Base-by-base conservation (phyloP, 2,329 filamentous ascomycete species). In the Camillea tinctor region DNA sequence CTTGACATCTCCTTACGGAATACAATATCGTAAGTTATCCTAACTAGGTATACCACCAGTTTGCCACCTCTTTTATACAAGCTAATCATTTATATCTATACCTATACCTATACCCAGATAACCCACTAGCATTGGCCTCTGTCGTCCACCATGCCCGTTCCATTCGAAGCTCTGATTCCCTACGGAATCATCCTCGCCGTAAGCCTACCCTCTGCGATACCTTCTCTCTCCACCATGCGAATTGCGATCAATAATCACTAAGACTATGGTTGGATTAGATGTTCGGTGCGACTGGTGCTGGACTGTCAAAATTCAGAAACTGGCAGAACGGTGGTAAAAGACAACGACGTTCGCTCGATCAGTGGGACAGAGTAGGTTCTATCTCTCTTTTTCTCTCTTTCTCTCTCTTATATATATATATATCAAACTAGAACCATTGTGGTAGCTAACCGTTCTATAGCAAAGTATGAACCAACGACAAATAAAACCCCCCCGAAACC, bases 101-200 rank as follows among this genome's bases (percentile, higher is more conserved):
- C n/a, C n/a, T n/a, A n/a, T n/a, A 30, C 26, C 26, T 30, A 30
- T 30, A 30, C 26, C 7, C 6, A 30, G 8, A 7, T 30, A 30
- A 11, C 24, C n/a, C 11, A 56, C 36, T 30, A 59, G 51, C 19
- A 52, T 54, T 58, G 55, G 53, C 54, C 19, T 36, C 51, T 56
- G 51, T 65, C 65, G 61, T 64, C 63, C 75, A 75, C 71, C 56
- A 88, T 88, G 86, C 83, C 83, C 61, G 76, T 88, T 65, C 86
- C 86, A 53, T 88, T 88, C 76, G 86, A 88, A 75, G 77, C 84
- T 54, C 72, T 88, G 66, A 79, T 88, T 75, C 85, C 86, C 50
- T 88, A 88, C 75, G 86, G 77, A 74, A 87, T 88, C 80, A 84
- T 88, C 74, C 74, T 85, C 69, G 79, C 75, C 71, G 85, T 88